phyloP scores from a whole-genome alignment of 164 flowering plant genomes.

The Brasenia schreberi region DNA sequence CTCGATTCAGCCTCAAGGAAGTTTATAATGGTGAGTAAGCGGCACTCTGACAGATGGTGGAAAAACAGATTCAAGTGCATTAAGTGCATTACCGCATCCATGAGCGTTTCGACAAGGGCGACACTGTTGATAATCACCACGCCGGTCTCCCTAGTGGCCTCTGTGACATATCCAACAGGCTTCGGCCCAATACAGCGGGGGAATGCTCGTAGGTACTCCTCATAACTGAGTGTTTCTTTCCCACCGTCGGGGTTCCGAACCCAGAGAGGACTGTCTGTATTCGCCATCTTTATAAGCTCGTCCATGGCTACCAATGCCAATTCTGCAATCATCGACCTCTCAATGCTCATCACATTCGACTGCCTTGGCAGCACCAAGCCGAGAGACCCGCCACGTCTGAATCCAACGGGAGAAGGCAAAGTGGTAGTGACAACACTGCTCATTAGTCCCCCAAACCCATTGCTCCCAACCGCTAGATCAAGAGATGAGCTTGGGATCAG shows the following conservation, averaged over 20 bases:
- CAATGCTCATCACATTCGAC: slow-evolving; percentile 22
- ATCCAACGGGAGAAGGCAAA: slow-evolving; percentile 38
- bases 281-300: slow-evolving; percentile 79
- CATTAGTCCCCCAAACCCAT: slow-evolving; percentile 43
- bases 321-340: slow-evolving; percentile 75
- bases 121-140: slow-evolving; percentile 80
- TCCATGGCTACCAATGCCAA: slow-evolving; percentile 92
- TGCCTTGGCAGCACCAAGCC: slow-evolving; percentile 22
- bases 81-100: slow-evolving; percentile 66
- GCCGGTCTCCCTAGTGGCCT: slow-evolving; percentile 73
- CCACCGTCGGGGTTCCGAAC: slow-evolving; percentile 46
- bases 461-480: slow-evolving; percentile 75
- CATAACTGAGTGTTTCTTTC: slow-evolving; percentile 52
- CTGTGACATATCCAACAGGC: slow-evolving; percentile 67
- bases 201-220: slow-evolving; percentile 56
- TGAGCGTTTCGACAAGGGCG: slow-evolving; percentile 84
- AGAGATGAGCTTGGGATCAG: slow-evolving; percentile 52
- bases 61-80: too few relatives aligned
- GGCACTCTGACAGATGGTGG: too few relatives aligned
- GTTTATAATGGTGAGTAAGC: too few relatives aligned
- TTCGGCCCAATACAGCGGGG: slow-evolving; percentile 67
- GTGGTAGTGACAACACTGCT: slow-evolving; percentile 18
- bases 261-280: slow-evolving; percentile 78
- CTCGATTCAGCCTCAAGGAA: too few relatives aligned
- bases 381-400: slow-evolving; percentile 37